Base-by-base conservation (phyloP, 148 eudicot genomes). In the Euryodendron excelsum region DNA sequence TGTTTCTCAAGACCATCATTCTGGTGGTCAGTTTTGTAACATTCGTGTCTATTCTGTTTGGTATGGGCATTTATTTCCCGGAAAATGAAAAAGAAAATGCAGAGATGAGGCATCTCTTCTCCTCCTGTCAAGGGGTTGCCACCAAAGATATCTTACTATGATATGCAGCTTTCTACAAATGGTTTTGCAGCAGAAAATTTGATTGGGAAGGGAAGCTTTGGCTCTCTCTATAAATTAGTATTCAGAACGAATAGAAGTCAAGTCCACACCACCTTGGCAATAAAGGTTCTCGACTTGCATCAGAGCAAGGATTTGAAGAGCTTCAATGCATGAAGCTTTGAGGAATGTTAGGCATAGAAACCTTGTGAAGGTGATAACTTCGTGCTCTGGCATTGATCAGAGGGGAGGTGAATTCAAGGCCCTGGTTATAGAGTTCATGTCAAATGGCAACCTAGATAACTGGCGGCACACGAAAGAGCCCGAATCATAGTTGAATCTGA, bases 331-430 rank as follows among this genome's bases (percentile, higher is more conserved):
- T 61, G 65, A 61, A 28, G 65, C 33, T 61, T 61, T 61, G 65
- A 61, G 65, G 34, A 61, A 61, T 61, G 12, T 61, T 61, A 15
- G 18, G 2, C 65, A 61, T 3, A 30, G 65, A 27, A 61, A 61
- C 34, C 65, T 61, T 28, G 65, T 61, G 18, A 61, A 27, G 33
- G 65, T 61, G 25, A 8, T 61, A 4, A 61, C 65, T 27, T 61
- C 65, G 13, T 61, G 65, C 65, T 61, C 65, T 61, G 25, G 65
- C 65, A 61, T 61, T 61, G 65, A 61, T 28, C 65, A 61, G 1
- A 61, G 17, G 8, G 65, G 65, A 25, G 34, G 21, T 9, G 65
- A 61, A 61, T 61, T 61, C 65, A 61, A 61, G 34, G 65, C 65
- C 34, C 9, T 61, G 31, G 4, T 61, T 61, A 61, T 61, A 33